Base-by-base conservation (phyloP, 768 basidiomycete genomes). In the Solioccasus polychromus region DNA sequence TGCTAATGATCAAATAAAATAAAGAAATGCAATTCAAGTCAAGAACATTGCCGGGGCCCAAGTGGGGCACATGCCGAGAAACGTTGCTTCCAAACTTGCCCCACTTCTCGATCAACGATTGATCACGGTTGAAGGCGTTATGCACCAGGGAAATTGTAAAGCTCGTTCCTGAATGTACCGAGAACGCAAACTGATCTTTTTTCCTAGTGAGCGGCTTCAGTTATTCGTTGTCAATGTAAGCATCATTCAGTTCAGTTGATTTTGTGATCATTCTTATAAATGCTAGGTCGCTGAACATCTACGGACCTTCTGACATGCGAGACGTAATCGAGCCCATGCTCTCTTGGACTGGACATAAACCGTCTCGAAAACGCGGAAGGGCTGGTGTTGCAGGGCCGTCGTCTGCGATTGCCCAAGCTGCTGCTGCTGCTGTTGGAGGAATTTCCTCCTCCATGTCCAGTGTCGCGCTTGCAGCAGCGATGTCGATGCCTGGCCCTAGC, bases 1-100 rank as follows among this genome's bases (percentile, higher is more conserved):
- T 35, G 14, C 22, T 8, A 44, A n/a, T n/a, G n/a, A n/a, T n/a
- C 15, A 17, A 42, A 11, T 22, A 44, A 39, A 1, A 37, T 4
- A 15, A 43, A 88, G 85, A 23, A 88, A 90, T 63, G 85, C 87
- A 2, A 83, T 91, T 20, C 79, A 88, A 69, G 90, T 93, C 22
- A 73, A 78, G 60, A 94, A 94, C 58, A 90, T 92, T 32, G 71
- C 75, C 2, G 71, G 73, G 1, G 68, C 68, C 11, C 85, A 92
- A 75, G 90, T 94, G 3, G 92, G 92, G 2, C 92, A 93, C 65
- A 60, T 93, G 19, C 83, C 88, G 2, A 74, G 77, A 26, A 68
- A 64, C 18, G 73, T 84, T 11, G 87, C 79, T 0, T 42, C 61
- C 0, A 75, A 77, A 53, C 69, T 93, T 15, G 76, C 91, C 5